Conservation (phyloP, 148 eudicot species). For the Silene latifolia region DNA sequence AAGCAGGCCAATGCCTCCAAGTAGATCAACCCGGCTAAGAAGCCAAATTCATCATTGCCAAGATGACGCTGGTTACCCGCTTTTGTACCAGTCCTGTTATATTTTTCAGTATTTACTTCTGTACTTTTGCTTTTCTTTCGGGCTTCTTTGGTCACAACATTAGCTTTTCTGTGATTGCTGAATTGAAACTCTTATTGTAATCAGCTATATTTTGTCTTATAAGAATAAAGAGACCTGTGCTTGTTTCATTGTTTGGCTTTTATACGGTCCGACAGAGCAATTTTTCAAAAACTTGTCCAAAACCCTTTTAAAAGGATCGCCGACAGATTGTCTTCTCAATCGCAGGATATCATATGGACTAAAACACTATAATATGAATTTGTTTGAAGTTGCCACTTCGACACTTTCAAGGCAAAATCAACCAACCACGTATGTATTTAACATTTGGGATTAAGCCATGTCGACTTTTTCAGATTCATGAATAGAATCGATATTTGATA, state of each 20-base stretch:
- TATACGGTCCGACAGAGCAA: neutral
- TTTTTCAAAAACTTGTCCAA: neutral
- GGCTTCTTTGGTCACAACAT: neutral
- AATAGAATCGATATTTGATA: no score
- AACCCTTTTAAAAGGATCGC: no score
- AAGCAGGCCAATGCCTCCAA: constrained; percentile 7
- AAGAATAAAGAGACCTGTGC: neutral
- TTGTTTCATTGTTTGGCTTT: neutral
- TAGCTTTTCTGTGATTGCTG: neutral
- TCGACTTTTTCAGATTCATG: no score
- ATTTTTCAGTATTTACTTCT: neutral
- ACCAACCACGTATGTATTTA: no score
- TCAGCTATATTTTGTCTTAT: neutral
- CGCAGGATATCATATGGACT: no score
- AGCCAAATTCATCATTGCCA: neutral
- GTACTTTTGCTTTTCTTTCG: neutral
- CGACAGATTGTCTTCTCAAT: no score
- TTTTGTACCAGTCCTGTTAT: neutral
- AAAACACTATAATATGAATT: neutral
- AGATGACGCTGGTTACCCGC: neutral
- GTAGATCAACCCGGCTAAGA: neutral
- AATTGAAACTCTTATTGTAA: neutral
- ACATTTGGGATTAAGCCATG: no score
- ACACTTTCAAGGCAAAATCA: no score
- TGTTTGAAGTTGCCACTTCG: neutral